phyloP scores from a whole-genome alignment of 2,329 filamentous ascomycete genomes.

The Rasamsonia emersonii region DNA sequence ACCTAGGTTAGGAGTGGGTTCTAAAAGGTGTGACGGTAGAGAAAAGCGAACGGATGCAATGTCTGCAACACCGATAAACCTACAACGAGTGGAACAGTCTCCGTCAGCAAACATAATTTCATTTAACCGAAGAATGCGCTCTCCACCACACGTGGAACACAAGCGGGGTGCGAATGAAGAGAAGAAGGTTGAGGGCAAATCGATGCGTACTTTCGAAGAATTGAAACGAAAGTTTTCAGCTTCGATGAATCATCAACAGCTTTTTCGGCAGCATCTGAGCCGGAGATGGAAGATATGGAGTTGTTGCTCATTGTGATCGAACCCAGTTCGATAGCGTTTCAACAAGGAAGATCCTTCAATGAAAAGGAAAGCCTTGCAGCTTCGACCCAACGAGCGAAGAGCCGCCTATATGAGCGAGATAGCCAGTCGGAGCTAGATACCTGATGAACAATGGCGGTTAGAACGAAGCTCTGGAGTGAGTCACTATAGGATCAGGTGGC shows the following conservation, averaged over 20 bases:
- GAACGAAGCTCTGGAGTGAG: no score
- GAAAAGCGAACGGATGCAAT: slow-evolving; percentile 95
- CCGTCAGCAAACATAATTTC: slow-evolving; percentile 9
- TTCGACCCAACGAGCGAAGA: no score
- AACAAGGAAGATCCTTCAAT: not conserved
- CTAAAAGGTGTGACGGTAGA: slow-evolving; percentile 85
- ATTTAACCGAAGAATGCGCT: slow-evolving; percentile 2
- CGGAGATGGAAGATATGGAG: not conserved
- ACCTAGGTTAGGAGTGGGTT: slow-evolving; percentile 88
- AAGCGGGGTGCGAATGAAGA: slow-evolving; percentile 3
- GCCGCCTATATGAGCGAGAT: no score
- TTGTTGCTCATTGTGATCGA: not conserved
- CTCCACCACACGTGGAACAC: no score
- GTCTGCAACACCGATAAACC: slow-evolving; percentile 92
- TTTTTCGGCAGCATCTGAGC: slow-evolving; percentile 39
- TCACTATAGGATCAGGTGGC: no score
- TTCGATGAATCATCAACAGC: slow-evolving; percentile 73
- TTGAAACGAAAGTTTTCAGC: slow-evolving; percentile 77
- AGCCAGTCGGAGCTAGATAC: no score
- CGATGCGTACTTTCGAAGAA: slow-evolving; percentile 68
- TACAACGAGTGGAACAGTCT: slow-evolving; percentile 29
- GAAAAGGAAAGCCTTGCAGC: no score
- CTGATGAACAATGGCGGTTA: no score
- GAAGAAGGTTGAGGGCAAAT: slow-evolving; percentile 1
- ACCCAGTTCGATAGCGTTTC: not conserved